phyloP scores from a whole-genome alignment of 1,284 basidiomycete species.

The Leccinum griseonigrum region DNA sequence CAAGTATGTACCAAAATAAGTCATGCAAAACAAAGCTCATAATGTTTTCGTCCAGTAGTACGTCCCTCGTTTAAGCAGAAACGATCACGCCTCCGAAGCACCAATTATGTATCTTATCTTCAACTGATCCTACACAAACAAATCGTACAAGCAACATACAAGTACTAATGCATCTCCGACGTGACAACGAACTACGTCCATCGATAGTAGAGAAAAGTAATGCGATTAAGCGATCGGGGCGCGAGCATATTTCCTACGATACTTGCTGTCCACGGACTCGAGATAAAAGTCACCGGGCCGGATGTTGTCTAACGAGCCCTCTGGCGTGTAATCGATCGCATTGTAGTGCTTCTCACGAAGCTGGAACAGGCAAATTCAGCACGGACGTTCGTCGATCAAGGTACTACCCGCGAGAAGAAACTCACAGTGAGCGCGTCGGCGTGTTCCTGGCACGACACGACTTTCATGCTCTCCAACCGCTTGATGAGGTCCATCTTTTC shows the following conservation, averaged over 20 bases:
- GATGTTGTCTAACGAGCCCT: constrained; percentile 87
- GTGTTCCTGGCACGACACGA: constrained; percentile 88
- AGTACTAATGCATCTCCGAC: not conserved
- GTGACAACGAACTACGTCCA: too few species aligned
- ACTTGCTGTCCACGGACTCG: constrained; percentile 88
- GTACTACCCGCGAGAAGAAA: constrained; percentile 1
- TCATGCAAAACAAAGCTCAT: too few species aligned
- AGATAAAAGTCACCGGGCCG: constrained; percentile 96
- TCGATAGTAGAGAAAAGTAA: constrained; percentile 1
- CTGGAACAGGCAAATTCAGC: constrained; percentile 38
- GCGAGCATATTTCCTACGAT: constrained; percentile 83
- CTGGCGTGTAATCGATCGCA: constrained; percentile 81
- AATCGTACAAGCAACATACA: constrained; percentile 10
- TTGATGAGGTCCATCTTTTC: constrained; percentile 78
- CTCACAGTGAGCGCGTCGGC: constrained; percentile 72
- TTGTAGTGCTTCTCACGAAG: constrained; percentile 98
- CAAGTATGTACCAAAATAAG: too few species aligned
- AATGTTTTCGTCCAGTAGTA: too few species aligned
- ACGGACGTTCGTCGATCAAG: constrained; percentile 1
- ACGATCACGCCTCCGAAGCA: too few species aligned
- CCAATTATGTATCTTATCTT: not conserved
- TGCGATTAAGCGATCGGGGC: constrained; percentile 44
- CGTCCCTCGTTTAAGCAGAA: too few species aligned
- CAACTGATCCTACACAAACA: not conserved
- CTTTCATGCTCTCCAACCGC: constrained; percentile 83